These are phyloP conservation scores for Amphibolis antarctica DNA, from an alignment of 106 monocot genomes.

Conservation along the genomic window DNA sequence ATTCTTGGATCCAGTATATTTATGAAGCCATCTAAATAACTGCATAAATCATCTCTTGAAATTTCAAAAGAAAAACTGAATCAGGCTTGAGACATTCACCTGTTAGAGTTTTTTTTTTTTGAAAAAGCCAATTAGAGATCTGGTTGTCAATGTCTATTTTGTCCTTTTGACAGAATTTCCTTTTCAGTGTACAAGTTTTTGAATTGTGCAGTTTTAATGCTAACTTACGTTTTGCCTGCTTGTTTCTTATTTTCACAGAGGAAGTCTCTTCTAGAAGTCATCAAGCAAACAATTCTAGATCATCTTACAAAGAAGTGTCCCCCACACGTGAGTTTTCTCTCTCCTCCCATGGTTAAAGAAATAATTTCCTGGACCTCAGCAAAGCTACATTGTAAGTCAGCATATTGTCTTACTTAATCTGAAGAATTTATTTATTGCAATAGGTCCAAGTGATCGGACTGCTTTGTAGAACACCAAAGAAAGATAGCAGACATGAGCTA, in stretches of 20 bases:
- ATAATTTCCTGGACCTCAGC: too few relatives aligned
- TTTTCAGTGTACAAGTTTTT: neutral
- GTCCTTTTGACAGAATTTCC: neutral
- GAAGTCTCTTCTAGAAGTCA: slow-evolving; percentile 82
- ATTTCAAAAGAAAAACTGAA: too few relatives aligned
- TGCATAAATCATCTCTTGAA: too few relatives aligned
- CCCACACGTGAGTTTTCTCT: slow-evolving; percentile 60
- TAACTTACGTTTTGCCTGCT: neutral
- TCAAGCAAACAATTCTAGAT: slow-evolving; percentile 85
- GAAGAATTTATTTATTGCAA: slow-evolving; percentile 1
- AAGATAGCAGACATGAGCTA: slow-evolving; percentile 85
- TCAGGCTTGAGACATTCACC: too few relatives aligned
- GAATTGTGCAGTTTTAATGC: neutral
- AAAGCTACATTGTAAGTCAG: too few relatives aligned
- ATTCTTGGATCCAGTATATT: too few relatives aligned
- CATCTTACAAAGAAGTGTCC: slow-evolving; percentile 93
- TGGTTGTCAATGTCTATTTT: neutral
- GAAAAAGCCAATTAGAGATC: too few relatives aligned
- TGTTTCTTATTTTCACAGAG: slow-evolving; percentile 38
- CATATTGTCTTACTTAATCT: neutral
- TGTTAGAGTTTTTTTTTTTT: too few relatives aligned
- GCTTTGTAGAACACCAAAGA: slow-evolving; percentile 78
- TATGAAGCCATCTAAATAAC: too few relatives aligned
- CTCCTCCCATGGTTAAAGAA: too few relatives aligned
- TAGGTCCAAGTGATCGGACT: slow-evolving; percentile 97